Evolutionary conservation across 2,329 filamentous ascomycete species (phyloP), one percentile per base, ranked within the genome.

Genomic region (Hymenotorrendiella dingleyae): DNA sequence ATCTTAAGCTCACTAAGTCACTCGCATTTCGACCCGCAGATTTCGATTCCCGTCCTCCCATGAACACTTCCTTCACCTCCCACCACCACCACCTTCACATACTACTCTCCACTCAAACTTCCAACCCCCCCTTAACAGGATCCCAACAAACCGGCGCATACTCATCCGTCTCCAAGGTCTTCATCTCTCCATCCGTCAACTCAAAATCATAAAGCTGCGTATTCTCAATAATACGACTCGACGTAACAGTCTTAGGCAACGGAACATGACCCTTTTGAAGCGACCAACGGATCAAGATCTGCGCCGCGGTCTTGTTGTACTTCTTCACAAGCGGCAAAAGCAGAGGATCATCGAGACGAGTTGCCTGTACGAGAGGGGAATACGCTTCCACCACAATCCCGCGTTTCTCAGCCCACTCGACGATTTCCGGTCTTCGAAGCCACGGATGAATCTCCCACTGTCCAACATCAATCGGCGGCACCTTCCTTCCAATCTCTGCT

Each of bases 391-490:
- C 62, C 23, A 78, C 73, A 16, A 86, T 68, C 46, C 72, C 71
- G 14, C 78, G 71, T 62, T 81, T 71, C 49, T 71, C 63, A 54
- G 84, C 85, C 88, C 89, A 96, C 35, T 76, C 68, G 7, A 82
- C 80, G 47, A 96, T 87, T 57, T 95, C 88, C 17, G 72, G 68
- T n/a, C 89, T 73, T 7, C 80, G 73, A 30, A 89, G 78, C 89
- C 88, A 96, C 1, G 90, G 90, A 64, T 96, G 90, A 9, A 96
- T 68, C 66, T 96, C 90, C 65, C 84, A 88, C 65, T 95, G 90
- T 29, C 87, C 89, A 27, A 95, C 84, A 47, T 82, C 84, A 57
- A 95, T 74, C 29, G 86, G 69, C 19, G 86, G 86, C 33, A 78
- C 80, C 52, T 78, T 81, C 8, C 80, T 82, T 1, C 77, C 78